Conservation (phyloP, 2,329 filamentous ascomycete species). For the Mariannaea elegans region DNA sequence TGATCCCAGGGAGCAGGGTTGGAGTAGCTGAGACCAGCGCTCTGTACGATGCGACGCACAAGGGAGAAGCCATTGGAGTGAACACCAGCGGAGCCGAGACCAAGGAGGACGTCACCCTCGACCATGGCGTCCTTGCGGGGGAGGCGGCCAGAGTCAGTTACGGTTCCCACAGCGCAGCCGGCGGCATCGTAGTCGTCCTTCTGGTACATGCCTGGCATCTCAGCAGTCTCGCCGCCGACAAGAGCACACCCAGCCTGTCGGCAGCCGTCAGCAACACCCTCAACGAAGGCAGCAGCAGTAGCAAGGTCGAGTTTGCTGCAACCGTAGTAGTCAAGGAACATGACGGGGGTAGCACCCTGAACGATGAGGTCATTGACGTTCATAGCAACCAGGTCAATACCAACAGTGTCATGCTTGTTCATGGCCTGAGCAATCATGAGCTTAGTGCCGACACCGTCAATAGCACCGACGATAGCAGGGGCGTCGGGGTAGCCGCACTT, state of each 20-base stretch:
- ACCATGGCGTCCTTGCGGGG: slow-evolving; percentile 81
- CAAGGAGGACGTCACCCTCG: slow-evolving; percentile 85
- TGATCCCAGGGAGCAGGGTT: slow-evolving; percentile 80
- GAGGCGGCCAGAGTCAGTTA: slow-evolving; percentile 74
- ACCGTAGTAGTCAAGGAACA: slow-evolving; percentile 98
- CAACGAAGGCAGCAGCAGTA: slow-evolving; percentile 84
- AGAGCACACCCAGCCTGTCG: slow-evolving; percentile 85
- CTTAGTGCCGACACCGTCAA: slow-evolving; percentile 72
- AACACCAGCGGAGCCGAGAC: slow-evolving; percentile 83
- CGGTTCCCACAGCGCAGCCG: slow-evolving; percentile 87
- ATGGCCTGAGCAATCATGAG: slow-evolving; percentile 73
- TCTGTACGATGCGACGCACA: slow-evolving; percentile 87
- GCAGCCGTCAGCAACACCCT: slow-evolving; percentile 90
- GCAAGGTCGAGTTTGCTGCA: slow-evolving; percentile 86
- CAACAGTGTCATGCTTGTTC: slow-evolving; percentile 91
- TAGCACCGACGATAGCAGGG: slow-evolving; percentile 89
- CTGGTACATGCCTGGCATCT: slow-evolving; percentile 96
- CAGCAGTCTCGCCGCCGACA: slow-evolving; percentile 96
- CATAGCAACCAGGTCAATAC: slow-evolving; percentile 97
- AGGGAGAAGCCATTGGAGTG: slow-evolving; percentile 99
- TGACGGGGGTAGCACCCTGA: slow-evolving; percentile 91
- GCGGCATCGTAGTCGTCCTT: slow-evolving; percentile 92
- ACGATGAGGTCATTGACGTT: slow-evolving; percentile 98
- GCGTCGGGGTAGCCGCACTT: slow-evolving; percentile 77
- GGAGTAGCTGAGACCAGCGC: slow-evolving; percentile 74